Evolutionary conservation across 768 basidiomycete species (phyloP), one percentile per base, ranked within the genome.

Genomic region (Naganishia kalamii): DNA sequence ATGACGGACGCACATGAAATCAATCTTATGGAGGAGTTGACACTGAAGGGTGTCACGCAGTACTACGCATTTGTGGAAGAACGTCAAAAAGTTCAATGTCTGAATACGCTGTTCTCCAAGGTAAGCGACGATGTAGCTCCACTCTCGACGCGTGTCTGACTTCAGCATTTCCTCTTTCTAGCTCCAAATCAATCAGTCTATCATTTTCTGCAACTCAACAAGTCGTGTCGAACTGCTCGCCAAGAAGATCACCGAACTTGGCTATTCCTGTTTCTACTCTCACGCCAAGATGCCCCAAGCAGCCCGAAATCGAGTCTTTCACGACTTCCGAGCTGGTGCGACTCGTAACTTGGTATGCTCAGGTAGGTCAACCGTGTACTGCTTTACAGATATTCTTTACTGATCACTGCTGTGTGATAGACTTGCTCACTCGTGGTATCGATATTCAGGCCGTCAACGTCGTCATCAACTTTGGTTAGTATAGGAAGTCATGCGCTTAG

Each of bases 101-200:
- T 99, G 70, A 99, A 99, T 83, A 99, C 96, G 67, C 86, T 98
- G 70, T 98, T 98, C 84, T 94, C 92, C 73, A 97, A 97, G 84
- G 92, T 92, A 61, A 65, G 81, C 8, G 44, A 19, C 13, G 7
- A 37, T 0, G 1, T 8, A 25, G 2, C 29, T 19, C n/a, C 23
- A 27, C 46, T 2, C 15, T 32, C 29, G 33, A 10, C 70, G 54
- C 33, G 7, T 43, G n/a, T 23, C 6, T 47, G 50, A 17, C 30
- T 23, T 41, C 11, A 27, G 13, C 6, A 19, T 7, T 21, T 33
- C 32, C 51, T 33, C 8, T 64, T 40, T 65, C 13, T 76, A 97
- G 91, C 86, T 99, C 57, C 94, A 98, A 93, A 99, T 99, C 83
- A 99, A 99, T 81, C 94, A 99, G 81, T 97, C 94, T 66, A 98